Base-by-base conservation (phyloP, 148 eudicot genomes). In the Fagopyrum esculentum region DNA sequence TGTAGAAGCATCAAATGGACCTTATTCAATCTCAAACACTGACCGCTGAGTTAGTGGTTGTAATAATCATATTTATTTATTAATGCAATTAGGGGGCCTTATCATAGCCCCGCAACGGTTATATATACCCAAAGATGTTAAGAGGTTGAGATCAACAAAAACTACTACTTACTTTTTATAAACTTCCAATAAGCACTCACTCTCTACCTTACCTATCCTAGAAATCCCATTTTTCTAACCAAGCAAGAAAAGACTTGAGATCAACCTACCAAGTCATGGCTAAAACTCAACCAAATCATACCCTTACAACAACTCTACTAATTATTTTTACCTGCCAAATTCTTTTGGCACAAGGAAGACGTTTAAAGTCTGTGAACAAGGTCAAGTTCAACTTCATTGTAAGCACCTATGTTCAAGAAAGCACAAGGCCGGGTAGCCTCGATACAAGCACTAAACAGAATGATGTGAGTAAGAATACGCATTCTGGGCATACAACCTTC, bases 331-430 rank as follows among this genome's bases (percentile, higher is more conserved):
- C 71, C 0, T 66, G 71, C 46, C 71, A 66, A 40, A 40, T 66
- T 40, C 17, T 66, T 15, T 40, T 13, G 71, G 47, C 46, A 66
- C 71, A 66, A 66, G 71, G 71, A 66, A 66, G 71, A 45, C 46
- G 0, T 1, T 13, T 66, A 15, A 66, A 40, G 17, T 13, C 71
- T 57, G 19, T 2, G 9, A 57, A 57, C 11, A 19, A 57, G 19
- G 26, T 29, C 35, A 6, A 57, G 2, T 7, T 56, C 60, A 17
- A 19, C 60, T 30, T 8, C 13, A 49, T 2, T 49, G 52, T 49
- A 49, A 49, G 6, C 52, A 6, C 52, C 52, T 49, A 9, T 49
- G 52, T 49, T 12, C 2, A 0, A 3, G 52, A 49, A 12, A 49
- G 52, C 9, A 6, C 52, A 49, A 49, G 52, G 13, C 52, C 3